phyloP scores from a whole-genome alignment of 805 yeast genomes.

The Candida fluviatilis region DNA sequence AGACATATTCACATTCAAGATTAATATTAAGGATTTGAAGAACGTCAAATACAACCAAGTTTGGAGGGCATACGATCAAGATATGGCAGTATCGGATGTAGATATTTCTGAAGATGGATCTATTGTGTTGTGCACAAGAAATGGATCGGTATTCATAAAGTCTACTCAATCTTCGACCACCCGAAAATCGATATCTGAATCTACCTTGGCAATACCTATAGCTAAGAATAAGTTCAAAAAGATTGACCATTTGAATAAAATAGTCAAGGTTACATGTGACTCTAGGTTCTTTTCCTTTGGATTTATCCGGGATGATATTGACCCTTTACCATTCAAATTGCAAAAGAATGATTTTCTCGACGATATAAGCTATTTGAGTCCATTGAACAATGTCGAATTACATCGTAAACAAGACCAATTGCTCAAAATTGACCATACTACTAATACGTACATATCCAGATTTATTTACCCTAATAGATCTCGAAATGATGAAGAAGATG shows the following conservation, averaged over 20 bases:
- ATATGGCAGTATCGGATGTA: conserved; percentile 59
- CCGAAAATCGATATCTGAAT: conserved; percentile 29
- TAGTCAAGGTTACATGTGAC: conserved; percentile 64
- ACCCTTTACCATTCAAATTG: conserved; percentile 52
- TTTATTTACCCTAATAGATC: conserved; percentile 20
- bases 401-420: conserved; percentile 41
- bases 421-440: conserved; percentile 24
- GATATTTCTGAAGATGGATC: conserved; percentile 69
- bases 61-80: conserved; percentile 63
- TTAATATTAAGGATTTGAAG: conserved; percentile 23
- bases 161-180: conserved; percentile 12
- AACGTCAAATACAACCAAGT: conserved; percentile 42
- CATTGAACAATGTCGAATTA: conserved; percentile 29
- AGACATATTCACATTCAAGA: conserved; percentile 41
- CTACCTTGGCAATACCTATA: conserved; percentile 22
- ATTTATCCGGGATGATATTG: conserved; percentile 60
- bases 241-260: conserved; percentile 50
- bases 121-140: conserved; percentile 58
- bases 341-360: conserved; percentile 41
- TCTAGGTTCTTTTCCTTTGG: conserved; percentile 62
- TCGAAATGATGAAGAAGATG: conserved; percentile 8
- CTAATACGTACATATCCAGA: conserved; percentile 24
- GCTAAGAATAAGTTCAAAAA: conserved; percentile 48
- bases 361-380: conserved; percentile 56
- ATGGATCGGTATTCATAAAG: conserved; percentile 62